These are phyloP conservation scores for Suillus alpinus DNA, from an alignment of 768 basidiomycete genomes.

Conservation along the genomic window DNA sequence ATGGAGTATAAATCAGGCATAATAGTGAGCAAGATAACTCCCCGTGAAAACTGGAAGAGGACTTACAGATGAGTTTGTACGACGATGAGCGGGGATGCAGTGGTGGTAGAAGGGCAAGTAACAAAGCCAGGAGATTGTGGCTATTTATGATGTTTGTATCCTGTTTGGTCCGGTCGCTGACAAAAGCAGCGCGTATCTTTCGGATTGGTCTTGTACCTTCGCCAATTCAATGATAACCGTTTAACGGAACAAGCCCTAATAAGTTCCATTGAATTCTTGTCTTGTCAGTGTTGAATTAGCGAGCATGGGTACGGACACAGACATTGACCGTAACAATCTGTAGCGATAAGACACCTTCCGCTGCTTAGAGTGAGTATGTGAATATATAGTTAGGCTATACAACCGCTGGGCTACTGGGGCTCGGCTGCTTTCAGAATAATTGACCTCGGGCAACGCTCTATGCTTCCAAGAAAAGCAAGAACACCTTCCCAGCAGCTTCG, in stretches of 20 bases:
- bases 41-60: not conserved
- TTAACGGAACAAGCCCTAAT: not conserved
- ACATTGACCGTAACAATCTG: not conserved
- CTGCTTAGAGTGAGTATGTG: not conserved
- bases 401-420: not conserved
- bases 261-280: not conserved
- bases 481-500: not conserved
- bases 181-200: conserved; percentile 16
- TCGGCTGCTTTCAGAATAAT: not conserved
- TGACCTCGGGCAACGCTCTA: not conserved
- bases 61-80: conserved; percentile 13
- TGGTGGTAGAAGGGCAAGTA: conserved; percentile 30
- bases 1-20: not conserved
- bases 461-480: not conserved
- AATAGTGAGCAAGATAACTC: not conserved
- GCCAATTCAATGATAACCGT: not conserved
- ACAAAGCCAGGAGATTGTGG: conserved; percentile 15
- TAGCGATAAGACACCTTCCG: not conserved
- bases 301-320: not conserved
- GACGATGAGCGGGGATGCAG: conserved; percentile 4
- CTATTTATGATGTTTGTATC: conserved; percentile 37
- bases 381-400: not conserved
- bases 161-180: conserved; percentile 43
- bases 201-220: not conserved
- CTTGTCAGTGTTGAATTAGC: not conserved